Evolutionary conservation across 2,329 filamentous ascomycete species (phyloP).

Genomic region (Cladosporium sp.): DNA sequence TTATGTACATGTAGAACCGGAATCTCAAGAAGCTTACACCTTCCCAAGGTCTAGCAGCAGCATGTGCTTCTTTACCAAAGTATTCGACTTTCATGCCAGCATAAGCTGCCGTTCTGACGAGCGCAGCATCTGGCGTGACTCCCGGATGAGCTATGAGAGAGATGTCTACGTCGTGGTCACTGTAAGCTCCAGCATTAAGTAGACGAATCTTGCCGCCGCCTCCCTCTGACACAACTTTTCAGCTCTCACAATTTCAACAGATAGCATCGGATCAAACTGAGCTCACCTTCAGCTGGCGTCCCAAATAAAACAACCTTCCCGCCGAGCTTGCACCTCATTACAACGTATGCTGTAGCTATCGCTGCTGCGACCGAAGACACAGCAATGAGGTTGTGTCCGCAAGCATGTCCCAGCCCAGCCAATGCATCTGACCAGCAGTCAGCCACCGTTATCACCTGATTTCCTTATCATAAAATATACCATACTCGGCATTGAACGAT

Average conservation of each 20-base stretch:
- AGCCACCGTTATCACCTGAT: not conserved
- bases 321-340: slow-evolving; percentile 26
- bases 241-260: not conserved
- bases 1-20: no score
- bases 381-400: slow-evolving; percentile 37
- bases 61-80: slow-evolving; percentile 38
- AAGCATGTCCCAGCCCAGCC: slow-evolving; percentile 40
- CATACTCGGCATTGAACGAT: slow-evolving; percentile 43
- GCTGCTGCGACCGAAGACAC: slow-evolving; percentile 8
- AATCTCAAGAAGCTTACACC: slow-evolving; percentile 16
- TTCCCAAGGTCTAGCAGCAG: slow-evolving; percentile 32
- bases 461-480: slow-evolving; percentile 41
- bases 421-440: slow-evolving; percentile 37
- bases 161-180: slow-evolving; percentile 34
- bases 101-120: slow-evolving; percentile 53
- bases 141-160: slow-evolving; percentile 35
- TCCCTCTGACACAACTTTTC: slow-evolving; percentile 16
- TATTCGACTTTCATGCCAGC: slow-evolving; percentile 49
- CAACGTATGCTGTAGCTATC: slow-evolving; percentile 26
- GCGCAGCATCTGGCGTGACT: slow-evolving; percentile 38
- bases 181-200: slow-evolving; percentile 41
- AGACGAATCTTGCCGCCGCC: slow-evolving; percentile 45
- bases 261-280: no score
- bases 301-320: slow-evolving; percentile 40
- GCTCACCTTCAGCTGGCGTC: slow-evolving; percentile 40